Base-by-base conservation (phyloP, 2,329 filamentous ascomycete species). In the Xylaria sp. region DNA sequence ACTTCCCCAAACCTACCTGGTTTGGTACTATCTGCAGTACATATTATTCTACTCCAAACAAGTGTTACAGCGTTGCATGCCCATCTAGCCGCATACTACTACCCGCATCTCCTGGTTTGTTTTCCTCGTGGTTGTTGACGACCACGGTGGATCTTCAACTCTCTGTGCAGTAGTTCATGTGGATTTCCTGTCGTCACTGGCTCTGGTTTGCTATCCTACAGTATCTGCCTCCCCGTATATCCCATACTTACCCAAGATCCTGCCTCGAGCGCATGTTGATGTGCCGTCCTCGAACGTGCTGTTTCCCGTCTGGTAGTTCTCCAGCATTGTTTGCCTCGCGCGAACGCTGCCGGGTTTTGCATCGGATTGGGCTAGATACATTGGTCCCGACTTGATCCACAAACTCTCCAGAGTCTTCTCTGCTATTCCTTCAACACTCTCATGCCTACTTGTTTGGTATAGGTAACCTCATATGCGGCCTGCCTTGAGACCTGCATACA, bases 401-500 rank as follows among this genome's bases (percentile, higher is more conserved):
- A 57, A 15, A 59, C 62, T 25, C 13, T 18, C 41, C 41, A 36
- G 33, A 36, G 33, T 46, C 41, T 46, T 46, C 46, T 51, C 23
- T 51, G 60, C 46, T 39, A 62, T 65, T 66, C 61, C 61, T 67
- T 63, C 31, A 56, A 31, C 41, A 12, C 25, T 60, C 54, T 62
- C 41, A 59, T 61, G 62, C 59, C 62, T 62, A 28, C 54, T 58
- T 60, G 46, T 33, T 64, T 60, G 46, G 41, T 64, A 54, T 62
- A 69, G 62, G 51, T 69, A 67, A 66, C 66, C 68, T 71, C 71
- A 67, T 66, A 69, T 71, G 68, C 64, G 64, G 66, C 66, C 64
- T 62, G 61, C 62, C 64, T 64, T 67, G 66, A 72, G 71, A 71
- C 69, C 71, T 72, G 64, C 71, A 71, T 72, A 65, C 66, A 55